Conservation (phyloP, 768 basidiomycete genomes). For the Boletus reticulatus region DNA sequence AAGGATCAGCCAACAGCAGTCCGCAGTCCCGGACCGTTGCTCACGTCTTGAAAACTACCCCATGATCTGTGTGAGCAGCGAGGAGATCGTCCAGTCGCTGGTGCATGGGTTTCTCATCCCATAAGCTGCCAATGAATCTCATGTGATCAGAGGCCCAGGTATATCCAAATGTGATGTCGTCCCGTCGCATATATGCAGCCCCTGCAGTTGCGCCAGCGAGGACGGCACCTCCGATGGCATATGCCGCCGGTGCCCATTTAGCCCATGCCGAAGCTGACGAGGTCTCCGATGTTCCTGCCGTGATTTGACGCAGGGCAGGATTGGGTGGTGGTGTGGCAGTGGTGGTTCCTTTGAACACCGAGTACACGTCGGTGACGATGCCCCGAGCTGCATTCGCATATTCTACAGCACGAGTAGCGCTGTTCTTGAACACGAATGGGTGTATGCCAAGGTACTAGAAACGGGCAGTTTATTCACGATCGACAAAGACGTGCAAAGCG, state of each 20-base stretch:
- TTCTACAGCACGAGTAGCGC: constrained; percentile 68
- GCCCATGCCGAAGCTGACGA: constrained; percentile 43
- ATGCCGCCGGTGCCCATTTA: constrained; percentile 69
- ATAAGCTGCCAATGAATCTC: constrained; percentile 83
- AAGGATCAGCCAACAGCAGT: not conserved
- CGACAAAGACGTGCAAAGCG: not conserved
- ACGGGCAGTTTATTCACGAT: not conserved
- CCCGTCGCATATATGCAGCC: constrained; percentile 77
- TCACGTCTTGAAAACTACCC: constrained; percentile 72
- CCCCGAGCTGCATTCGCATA: constrained; percentile 66
- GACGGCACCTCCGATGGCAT: constrained; percentile 69
- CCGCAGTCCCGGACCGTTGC: constrained; percentile 26
- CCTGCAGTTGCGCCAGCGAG: constrained; percentile 83
- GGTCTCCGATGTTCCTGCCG: constrained; percentile 25
- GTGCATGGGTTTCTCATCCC: constrained; percentile 69
- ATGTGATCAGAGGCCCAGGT: constrained; percentile 84
- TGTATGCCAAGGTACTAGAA: constrained; percentile 83
- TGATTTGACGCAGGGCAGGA: constrained; percentile 30
- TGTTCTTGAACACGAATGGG: constrained; percentile 82
- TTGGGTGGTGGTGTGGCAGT: constrained; percentile 25
- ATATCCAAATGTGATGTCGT: constrained; percentile 69
- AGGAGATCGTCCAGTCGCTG: constrained; percentile 62
- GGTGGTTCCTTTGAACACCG: constrained; percentile 47
- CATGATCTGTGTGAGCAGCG: constrained; percentile 55
- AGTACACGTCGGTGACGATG: constrained; percentile 59